phyloP scores from a whole-genome alignment of 2,329 filamentous ascomycete genomes.

The Epichloe hybrida region DNA sequence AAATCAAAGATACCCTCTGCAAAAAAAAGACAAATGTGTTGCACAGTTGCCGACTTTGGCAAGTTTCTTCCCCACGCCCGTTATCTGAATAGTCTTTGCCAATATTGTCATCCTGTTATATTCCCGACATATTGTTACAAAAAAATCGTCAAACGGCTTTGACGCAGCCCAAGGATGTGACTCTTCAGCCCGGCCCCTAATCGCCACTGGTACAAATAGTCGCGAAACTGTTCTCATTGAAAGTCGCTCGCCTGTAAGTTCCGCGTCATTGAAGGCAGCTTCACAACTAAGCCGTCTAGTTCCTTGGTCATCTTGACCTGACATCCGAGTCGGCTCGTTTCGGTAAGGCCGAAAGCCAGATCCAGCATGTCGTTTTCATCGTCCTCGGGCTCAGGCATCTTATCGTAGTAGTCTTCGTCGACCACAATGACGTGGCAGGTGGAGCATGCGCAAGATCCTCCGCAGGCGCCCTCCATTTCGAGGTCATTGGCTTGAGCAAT shows the following conservation, averaged over 20 bases:
- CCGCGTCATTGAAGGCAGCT: conserved; percentile 82
- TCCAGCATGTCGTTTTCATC: conserved; percentile 88
- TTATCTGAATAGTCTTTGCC: not conserved
- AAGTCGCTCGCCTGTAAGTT: conserved; percentile 96
- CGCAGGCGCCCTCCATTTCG: conserved; percentile 94
- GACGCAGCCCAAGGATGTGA: not conserved
- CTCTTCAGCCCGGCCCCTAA: not conserved
- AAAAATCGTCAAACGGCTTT: conserved; percentile 2
- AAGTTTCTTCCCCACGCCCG: not conserved
- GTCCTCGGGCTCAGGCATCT: conserved; percentile 64
- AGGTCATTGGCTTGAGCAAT: conserved; percentile 90
- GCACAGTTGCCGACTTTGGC: not conserved
- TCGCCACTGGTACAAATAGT: not conserved
- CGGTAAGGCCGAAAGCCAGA: conserved; percentile 76
- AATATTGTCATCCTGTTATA: not conserved
- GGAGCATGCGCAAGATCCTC: conserved; percentile 84
- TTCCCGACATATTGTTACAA: conserved; percentile 1
- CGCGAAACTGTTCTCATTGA: conserved; percentile 14
- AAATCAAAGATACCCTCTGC: conserved; percentile 6
- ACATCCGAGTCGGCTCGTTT: conserved; percentile 73
- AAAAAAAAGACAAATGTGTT: not conserved
- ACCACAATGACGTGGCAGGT: conserved; percentile 84
- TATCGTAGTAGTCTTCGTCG: conserved; percentile 60
- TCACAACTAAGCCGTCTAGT: conserved; percentile 73
- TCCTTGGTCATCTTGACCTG: conserved; percentile 88